These are phyloP conservation scores for Saccharomycopsis sp. DNA, from an alignment of 805 yeast genomes.

Conservation along the genomic window DNA sequence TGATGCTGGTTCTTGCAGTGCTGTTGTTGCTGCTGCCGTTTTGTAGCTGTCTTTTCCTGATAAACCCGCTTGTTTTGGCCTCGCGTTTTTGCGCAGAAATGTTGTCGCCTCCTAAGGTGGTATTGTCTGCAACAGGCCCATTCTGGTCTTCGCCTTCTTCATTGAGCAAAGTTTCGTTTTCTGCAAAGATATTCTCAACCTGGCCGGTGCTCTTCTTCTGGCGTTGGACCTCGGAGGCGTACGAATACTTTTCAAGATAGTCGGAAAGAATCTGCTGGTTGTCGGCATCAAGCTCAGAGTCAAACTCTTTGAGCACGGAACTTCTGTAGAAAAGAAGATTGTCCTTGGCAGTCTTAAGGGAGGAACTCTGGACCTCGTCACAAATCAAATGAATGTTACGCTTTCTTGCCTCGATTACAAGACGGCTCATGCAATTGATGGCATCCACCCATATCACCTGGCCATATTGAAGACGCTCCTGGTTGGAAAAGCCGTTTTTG, in stretches of 20 bases:
- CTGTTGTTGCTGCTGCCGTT: neutral
- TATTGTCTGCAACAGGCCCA: constrained; percentile 18
- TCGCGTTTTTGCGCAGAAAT: neutral
- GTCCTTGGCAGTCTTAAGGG: constrained; percentile 42
- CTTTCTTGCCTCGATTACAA: constrained; percentile 70
- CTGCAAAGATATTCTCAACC: constrained; percentile 28
- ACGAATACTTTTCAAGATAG: constrained; percentile 56
- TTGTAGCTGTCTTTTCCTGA: constrained; percentile 3
- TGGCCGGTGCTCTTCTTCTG: constrained; percentile 49
- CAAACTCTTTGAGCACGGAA: constrained; percentile 49
- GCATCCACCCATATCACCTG: constrained; percentile 93
- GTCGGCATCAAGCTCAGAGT: constrained; percentile 47
- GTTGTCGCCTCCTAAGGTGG: neutral
- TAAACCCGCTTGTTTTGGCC: constrained; percentile 7
- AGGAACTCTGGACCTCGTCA: constrained; percentile 43
- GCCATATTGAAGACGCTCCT: constrained; percentile 72
- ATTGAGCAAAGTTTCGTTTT: neutral
- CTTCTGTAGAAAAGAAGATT: constrained; percentile 43
- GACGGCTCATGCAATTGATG: constrained; percentile 71
- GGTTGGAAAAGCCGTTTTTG: constrained; percentile 73
- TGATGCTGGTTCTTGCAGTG: constrained; percentile 12
- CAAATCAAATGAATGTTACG: constrained; percentile 59
- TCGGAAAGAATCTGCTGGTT: constrained; percentile 53
- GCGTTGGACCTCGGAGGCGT: constrained; percentile 45
- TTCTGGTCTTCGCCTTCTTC: constrained; percentile 23